phyloP scores from a whole-genome alignment of 2,329 filamentous ascomycete genomes.

The Diplodia mutila region DNA sequence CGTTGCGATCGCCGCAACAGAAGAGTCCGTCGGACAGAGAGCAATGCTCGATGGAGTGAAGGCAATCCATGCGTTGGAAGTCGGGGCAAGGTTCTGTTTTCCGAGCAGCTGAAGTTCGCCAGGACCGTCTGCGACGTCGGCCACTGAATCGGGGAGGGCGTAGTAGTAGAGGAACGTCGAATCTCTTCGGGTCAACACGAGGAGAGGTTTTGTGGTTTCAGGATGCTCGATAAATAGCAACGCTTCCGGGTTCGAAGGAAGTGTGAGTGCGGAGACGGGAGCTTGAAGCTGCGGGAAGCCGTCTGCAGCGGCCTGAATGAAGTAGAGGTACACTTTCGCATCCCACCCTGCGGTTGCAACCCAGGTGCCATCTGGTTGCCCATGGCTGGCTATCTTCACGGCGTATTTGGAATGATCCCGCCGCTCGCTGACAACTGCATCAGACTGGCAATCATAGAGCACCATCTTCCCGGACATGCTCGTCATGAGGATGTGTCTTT shows the following conservation, averaged over 20 bases:
- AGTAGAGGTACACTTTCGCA: constrained; percentile 59
- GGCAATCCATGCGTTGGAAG: constrained; percentile 66
- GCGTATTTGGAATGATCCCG: constrained; percentile 64
- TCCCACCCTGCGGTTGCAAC: constrained; percentile 67
- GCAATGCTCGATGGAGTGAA: constrained; percentile 64
- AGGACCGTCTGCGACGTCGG: neutral
- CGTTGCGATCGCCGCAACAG: constrained; percentile 62
- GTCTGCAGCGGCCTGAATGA: constrained; percentile 31
- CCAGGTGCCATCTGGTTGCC: constrained; percentile 37
- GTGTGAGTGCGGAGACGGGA: constrained; percentile 47
- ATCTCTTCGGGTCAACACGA: constrained; percentile 60
- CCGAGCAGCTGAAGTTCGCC: constrained; percentile 51
- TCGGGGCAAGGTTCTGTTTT: constrained; percentile 63
- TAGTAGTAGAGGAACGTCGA: constrained; percentile 65
- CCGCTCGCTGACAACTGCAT: constrained; percentile 51
- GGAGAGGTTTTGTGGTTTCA: constrained; percentile 51
- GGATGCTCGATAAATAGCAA: constrained; percentile 58
- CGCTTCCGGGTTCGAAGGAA: constrained; percentile 61
- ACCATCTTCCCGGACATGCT: constrained; percentile 64
- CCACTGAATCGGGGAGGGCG: constrained; percentile 34
- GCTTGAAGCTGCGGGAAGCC: constrained; percentile 24
- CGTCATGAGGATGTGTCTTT: constrained; percentile 55
- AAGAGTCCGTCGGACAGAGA: constrained; percentile 58
- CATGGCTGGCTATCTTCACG: constrained; percentile 53
- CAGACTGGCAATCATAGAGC: constrained; percentile 49